phyloP scores from a whole-genome alignment of 305 asterid genomes.

The Fraxinus ornus region DNA sequence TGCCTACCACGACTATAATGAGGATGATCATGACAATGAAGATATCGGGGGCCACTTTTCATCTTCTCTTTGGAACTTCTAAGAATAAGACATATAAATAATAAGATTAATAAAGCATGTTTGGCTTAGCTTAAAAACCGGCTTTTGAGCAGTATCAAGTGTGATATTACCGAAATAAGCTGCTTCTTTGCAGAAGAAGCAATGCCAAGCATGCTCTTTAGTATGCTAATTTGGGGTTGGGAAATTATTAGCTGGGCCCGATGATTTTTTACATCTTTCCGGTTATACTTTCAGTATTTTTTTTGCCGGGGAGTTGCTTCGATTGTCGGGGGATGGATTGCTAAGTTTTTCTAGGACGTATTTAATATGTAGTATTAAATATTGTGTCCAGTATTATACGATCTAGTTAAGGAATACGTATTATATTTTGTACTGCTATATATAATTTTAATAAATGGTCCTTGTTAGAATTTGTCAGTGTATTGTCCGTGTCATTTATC shows the following conservation, averaged over 20 bases:
- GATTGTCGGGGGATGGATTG: neutral
- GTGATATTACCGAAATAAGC: neutral
- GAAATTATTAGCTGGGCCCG: neutral
- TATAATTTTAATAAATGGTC: neutral
- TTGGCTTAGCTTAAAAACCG: neutral
- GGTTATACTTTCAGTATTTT: neutral
- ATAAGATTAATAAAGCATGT: neutral
- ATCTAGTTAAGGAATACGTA: neutral
- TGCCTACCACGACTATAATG: neutral
- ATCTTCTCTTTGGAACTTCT: slow-evolving; percentile 45
- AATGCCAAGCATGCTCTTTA: neutral
- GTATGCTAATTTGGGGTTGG: neutral
- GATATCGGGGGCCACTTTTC: slow-evolving; percentile 23
- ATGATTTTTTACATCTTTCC: neutral
- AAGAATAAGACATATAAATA: neutral
- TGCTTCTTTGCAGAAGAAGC: neutral
- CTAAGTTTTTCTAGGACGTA: neutral
- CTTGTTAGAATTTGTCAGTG: neutral
- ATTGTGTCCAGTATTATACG: neutral
- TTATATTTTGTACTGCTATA: neutral
- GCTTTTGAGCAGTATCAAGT: neutral
- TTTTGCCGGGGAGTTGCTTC: slow-evolving; percentile 12
- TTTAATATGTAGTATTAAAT: neutral
- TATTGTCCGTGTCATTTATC: neutral
- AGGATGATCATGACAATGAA: slow-evolving; percentile 5